Evolutionary conservation across 2,329 filamentous ascomycete species (phyloP).

Genomic region (Didymella pomorum): DNA sequence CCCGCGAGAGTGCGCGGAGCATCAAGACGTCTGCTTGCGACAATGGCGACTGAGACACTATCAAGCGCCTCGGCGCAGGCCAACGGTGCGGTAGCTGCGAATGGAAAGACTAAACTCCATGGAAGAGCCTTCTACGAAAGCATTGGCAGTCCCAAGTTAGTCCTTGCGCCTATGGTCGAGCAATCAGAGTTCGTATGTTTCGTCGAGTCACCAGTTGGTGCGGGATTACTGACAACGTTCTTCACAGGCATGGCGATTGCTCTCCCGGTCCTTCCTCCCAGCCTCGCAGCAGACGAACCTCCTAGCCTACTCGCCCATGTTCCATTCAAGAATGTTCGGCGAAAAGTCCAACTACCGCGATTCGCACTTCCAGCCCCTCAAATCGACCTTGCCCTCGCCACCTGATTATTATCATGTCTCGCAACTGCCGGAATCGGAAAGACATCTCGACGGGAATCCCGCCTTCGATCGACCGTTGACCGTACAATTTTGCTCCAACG

Average conservation of each 20-base stretch:
- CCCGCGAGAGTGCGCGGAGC: slow-evolving; percentile 19
- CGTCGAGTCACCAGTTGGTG: slow-evolving; percentile 5
- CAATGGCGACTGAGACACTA: slow-evolving; percentile 30
- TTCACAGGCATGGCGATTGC: slow-evolving; percentile 88
- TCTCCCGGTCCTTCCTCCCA: slow-evolving; percentile 90
- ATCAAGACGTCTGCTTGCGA: slow-evolving; percentile 22
- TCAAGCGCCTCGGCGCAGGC: slow-evolving; percentile 18
- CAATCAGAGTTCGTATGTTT: slow-evolving; percentile 91
- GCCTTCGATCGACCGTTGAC: slow-evolving; percentile 85
- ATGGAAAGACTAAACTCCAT: slow-evolving; percentile 66
- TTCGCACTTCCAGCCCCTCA: slow-evolving; percentile 78
- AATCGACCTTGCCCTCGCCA: slow-evolving; percentile 47
- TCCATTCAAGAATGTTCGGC: slow-evolving; percentile 88
- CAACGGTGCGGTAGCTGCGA: slow-evolving; percentile 20
- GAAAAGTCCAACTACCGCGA: slow-evolving; percentile 79
- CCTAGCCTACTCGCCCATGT: slow-evolving; percentile 94
- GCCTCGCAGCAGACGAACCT: slow-evolving; percentile 64
- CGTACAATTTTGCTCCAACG: slow-evolving; percentile 95
- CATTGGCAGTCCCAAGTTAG: slow-evolving; percentile 87
- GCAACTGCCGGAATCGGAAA: slow-evolving; percentile 37
- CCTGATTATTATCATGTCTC: slow-evolving; percentile 47
- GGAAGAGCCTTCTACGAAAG: slow-evolving; percentile 94
- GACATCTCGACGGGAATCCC: slow-evolving; percentile 82
- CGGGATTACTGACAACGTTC: slow-evolving; percentile 17
- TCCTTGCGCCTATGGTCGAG: slow-evolving; percentile 97